Base-by-base conservation (phyloP, 2,329 filamentous ascomycete species). In the Lithohypha guttulata region DNA sequence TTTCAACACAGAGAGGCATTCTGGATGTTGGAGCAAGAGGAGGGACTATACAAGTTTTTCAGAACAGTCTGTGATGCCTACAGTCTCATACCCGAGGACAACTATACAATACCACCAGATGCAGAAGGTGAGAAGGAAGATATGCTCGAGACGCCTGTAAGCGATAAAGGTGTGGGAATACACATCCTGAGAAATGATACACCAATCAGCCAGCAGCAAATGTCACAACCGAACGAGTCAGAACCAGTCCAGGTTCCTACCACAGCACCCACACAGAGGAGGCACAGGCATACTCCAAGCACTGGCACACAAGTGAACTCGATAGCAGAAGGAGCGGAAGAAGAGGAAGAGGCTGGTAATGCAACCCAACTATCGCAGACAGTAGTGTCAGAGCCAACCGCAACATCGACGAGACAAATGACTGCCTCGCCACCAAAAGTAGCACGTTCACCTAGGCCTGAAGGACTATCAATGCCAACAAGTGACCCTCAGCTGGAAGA, bases 21-120 rank as follows among this genome's bases (percentile, higher is more conserved):
- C 60, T 96, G 89, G 86, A 78, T 83, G 27, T 81, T 96, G 1
- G 91, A 98, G 63, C 75, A 76, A 7, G 77, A 86, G 57, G 85
- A 84, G n/a, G 91, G 91, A 1, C 66, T 98, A 8, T 98, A 98
- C 58, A 76, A 93, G 42, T 81, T 98, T 55, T 98, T 96, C 71
- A 96, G 95, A 70, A 91, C 82, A 0, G 87, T 96, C 15, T 96
- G 89, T 60, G 91, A 98, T 58, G 72, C 81, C 51, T 95, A 94
- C 60, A 80, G 81, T 50, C 70, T 96, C 44, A 77, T 98, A 20
- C 86, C 86, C 1, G 79, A 84, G 35, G 91, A 96, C 62, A 95
- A 93, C 57, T 95, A 96, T 64, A 96, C 93, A 44, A 77, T 98
- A 30, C 89, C 91, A 1, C 77, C 83, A 2, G 89, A 96, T 60